Base-by-base conservation (phyloP, 345 rosid genomes). In the Lepidium africanum region DNA sequence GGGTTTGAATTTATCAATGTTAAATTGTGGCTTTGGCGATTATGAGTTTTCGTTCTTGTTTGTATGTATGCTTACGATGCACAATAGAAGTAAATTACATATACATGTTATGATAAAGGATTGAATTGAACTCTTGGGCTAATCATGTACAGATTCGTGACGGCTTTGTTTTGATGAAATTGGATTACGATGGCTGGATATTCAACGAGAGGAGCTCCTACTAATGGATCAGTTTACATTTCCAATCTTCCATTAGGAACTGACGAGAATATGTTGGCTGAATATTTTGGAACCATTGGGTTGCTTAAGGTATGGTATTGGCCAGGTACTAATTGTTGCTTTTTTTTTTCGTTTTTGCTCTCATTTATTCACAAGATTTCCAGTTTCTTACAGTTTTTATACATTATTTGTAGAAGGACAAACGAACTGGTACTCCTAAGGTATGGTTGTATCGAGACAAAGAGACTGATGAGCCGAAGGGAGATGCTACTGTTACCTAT, bases 401-500 rank as follows among this genome's bases (percentile, higher is more conserved):
- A 7, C 30, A 2, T 61, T 14, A 23, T 63, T 57, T 17, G 2
- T 70, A 91, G 97, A 89, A 80, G 78, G 99, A 94, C 78, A 94
- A 91, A 80, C 88, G 99, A 17, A 89, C 90, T 2, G 93, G 97
- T 40, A 81, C 82, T 1, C 99, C 99, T 1, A 94, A 91, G 81
- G 82, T 94, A 63, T 94, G 99, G 99, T 32, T 94, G 14, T 94
- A 94, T 71, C 83, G 82, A 10, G 99, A 94, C 75, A 91, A 94
- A 72, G 81, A 60, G 35, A 94, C 99, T 21, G 79, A 89, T 86
- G 97, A 91, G 64, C 96, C 93, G 0, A 94, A 94, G 67, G 97
- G 96, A 59, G 99, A 94, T 83, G 97, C 99, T 53, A 91, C 97
- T 0, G 93, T 89, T 55, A 91, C 99, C 7, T 94, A 94, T 56